These are phyloP conservation scores for Aspergillus nidulans DNA, from an alignment of 495 filamentous ascomycete species.

Conservation along the genomic window DNA sequence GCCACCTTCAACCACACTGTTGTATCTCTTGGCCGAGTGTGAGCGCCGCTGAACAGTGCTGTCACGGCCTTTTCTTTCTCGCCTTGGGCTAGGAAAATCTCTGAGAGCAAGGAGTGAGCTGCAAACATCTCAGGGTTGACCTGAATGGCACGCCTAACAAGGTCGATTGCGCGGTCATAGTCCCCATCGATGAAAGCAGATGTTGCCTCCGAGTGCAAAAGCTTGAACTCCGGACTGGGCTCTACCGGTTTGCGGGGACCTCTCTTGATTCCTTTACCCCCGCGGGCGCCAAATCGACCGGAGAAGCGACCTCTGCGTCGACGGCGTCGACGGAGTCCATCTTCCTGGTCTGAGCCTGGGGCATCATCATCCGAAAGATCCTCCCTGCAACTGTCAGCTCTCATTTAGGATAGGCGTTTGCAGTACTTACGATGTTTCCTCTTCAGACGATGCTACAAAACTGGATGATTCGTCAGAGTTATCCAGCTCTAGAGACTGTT, in stretches of 20 bases:
- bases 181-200: conserved; percentile 63
- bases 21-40: conserved; percentile 63
- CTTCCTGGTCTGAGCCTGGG: conserved; percentile 27
- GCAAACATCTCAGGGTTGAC: conserved; percentile 79
- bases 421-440: conserved; percentile 17
- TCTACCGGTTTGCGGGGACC: conserved; percentile 70
- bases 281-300: conserved; percentile 41
- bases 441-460: conserved; percentile 22
- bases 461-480: conserved; percentile 23
- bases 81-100: conserved; percentile 65
- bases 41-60: conserved; percentile 66
- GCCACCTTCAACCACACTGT: conserved; percentile 66
- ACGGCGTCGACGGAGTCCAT: conserved; percentile 27
- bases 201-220: conserved; percentile 64
- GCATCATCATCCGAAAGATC: conserved; percentile 12
- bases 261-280: conserved; percentile 48
- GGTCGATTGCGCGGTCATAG: conserved; percentile 58
- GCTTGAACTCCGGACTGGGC: conserved; percentile 69
- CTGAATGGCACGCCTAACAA: conserved; percentile 65
- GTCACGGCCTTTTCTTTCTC: conserved; percentile 62
- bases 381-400: conserved; percentile 13
- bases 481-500: conserved; percentile 9
- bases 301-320: conserved; percentile 38
- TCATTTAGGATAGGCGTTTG: neutral
- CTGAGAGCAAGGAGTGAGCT: conserved; percentile 70